These are phyloP conservation scores for Hyphodiscus sp. DNA, from an alignment of 2,329 filamentous ascomycete genomes.

Conservation along the genomic window DNA sequence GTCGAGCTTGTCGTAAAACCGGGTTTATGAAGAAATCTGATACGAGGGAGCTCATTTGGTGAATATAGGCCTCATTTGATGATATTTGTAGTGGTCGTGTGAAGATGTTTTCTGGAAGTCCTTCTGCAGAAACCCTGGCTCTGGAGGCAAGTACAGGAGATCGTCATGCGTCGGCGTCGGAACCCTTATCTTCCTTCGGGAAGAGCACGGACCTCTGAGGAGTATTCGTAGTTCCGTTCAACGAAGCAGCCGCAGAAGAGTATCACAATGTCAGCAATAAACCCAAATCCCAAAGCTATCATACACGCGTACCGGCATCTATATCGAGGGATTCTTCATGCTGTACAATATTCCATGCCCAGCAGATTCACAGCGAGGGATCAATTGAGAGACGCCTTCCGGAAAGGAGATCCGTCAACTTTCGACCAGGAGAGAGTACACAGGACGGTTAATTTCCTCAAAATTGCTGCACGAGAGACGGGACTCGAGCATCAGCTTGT, in stretches of 20 bases:
- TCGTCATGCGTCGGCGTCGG: not conserved
- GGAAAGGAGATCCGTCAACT: conserved; percentile 35
- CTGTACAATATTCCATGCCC: conserved; percentile 65
- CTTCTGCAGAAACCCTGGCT: not conserved
- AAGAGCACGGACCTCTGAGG: not conserved
- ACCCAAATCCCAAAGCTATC: conserved; percentile 34
- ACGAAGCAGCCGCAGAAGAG: no score
- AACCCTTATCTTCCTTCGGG: not conserved
- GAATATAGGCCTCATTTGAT: conserved; percentile 13
- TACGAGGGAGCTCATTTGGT: conserved; percentile 55
- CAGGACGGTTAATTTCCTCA: conserved; percentile 65
- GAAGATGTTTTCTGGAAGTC: not conserved
- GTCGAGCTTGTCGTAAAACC: conserved; percentile 58
- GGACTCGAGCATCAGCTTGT: conserved; percentile 69
- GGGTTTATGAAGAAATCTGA: conserved; percentile 61
- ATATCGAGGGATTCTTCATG: conserved; percentile 59
- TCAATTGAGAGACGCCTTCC: conserved; percentile 54
- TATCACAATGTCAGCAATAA: conserved; percentile 11
- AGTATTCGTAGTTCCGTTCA: not conserved
- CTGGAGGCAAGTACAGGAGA: not conserved
- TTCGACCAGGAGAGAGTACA: conserved; percentile 48
- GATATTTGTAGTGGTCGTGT: not conserved
- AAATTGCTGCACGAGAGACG: conserved; percentile 53
- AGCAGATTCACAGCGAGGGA: conserved; percentile 56
- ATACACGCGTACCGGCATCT: conserved; percentile 64